Evolutionary conservation across 495 filamentous ascomycete species (phyloP), one percentile per base, ranked within the genome.

Genomic region (Viridothelium virens): DNA sequence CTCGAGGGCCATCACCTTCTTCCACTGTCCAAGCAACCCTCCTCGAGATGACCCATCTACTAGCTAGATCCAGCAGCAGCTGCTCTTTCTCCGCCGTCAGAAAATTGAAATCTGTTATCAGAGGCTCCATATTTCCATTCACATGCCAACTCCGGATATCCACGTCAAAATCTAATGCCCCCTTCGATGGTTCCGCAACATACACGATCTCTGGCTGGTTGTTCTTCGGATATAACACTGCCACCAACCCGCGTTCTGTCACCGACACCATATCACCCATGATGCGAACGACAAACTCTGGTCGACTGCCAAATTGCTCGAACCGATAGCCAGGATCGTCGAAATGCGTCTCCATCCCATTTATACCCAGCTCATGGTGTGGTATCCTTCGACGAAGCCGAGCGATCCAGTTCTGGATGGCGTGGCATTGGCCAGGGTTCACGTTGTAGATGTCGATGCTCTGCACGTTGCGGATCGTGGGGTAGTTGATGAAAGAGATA

Each of bases 361-460:
- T 59, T 3, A 7, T 36, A 6, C 31, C 7, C 25, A 59, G 53
- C 14, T 59, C 53, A 31, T 7, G 36, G 7, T 31, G 53, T 0
- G 53, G 53, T 6, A 10, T 36, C 18, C 31, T 59, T 33, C 53
- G 53, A 2, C 53, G 25, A 7, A 34, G 3, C 36, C 53, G 18
- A 3, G 3, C 31, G 53, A 59, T 6, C 53, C 53, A 59, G 53
- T 36, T 59, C 53, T 59, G 25, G 14, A 59, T 59, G 18, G 53
- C 25, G 6, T 36, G 31, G 31, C 53, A 59, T 5, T 31, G 31
- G 5, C 18, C 53, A 36, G 53, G 11, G 31, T 59, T 59, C 5
- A 59, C 31, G 53, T 31, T 59, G 31, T 59, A 59, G 33, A 59
- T 59, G 6, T 59, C 53, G 31, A 59, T 59, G 25, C 25, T 36